phyloP scores from a whole-genome alignment of 2,329 filamentous ascomycete genomes.

The Aspergillus sp. region DNA sequence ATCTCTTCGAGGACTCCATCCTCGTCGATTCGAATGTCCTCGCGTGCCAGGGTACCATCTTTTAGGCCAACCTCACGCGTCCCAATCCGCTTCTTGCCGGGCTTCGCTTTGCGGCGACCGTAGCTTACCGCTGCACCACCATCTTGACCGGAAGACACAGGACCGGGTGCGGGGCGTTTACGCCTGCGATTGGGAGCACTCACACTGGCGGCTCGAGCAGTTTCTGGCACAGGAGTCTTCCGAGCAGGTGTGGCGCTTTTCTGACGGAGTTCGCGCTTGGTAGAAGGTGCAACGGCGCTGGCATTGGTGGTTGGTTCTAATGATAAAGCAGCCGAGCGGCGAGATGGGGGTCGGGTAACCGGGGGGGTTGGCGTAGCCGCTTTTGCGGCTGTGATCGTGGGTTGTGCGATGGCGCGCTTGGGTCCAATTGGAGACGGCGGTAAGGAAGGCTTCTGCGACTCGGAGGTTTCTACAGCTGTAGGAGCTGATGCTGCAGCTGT shows the following conservation, averaged over 20 bases:
- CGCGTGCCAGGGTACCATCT: conserved; percentile 26
- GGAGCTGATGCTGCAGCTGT: conserved; percentile 35
- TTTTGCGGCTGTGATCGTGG: neutral
- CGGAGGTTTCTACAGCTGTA: conserved; percentile 30
- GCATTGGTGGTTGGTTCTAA: conserved; percentile 27
- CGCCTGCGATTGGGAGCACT: conserved; percentile 48
- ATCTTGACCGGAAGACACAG: conserved; percentile 58
- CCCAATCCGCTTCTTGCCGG: conserved; percentile 43
- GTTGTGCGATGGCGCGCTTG: conserved; percentile 23
- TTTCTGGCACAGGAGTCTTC: conserved; percentile 44
- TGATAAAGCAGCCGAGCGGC: conserved; percentile 30
- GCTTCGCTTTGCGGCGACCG: conserved; percentile 59
- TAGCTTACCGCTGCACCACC: conserved; percentile 64
- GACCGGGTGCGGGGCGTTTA: conserved; percentile 62
- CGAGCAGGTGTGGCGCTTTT: conserved; percentile 46
- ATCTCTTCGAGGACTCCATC: conserved; percentile 54
- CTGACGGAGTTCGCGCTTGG: conserved; percentile 39
- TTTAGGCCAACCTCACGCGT: conserved; percentile 42
- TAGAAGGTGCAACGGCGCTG: conserved; percentile 11
- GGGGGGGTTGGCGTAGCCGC: conserved; percentile 29
- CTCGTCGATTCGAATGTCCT: conserved; percentile 48
- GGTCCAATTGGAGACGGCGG: conserved; percentile 27
- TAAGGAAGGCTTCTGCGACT: conserved; percentile 25
- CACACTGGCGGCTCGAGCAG: conserved; percentile 39
- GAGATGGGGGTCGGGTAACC: conserved; percentile 36